phyloP scores from a whole-genome alignment of 768 basidiomycete genomes.

The Trametes elegans region DNA sequence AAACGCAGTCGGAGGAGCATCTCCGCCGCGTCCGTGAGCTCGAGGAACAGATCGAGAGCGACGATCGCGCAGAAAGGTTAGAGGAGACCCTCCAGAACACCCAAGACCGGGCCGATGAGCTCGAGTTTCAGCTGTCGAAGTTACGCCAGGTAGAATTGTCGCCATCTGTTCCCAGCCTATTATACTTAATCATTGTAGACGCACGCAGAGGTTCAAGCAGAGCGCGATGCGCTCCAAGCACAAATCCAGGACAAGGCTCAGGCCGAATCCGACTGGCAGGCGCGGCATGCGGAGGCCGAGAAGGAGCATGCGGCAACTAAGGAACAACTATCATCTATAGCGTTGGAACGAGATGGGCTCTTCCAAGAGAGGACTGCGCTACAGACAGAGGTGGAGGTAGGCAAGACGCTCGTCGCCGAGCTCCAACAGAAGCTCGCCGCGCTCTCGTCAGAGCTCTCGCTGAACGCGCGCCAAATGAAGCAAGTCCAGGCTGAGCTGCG shows the following conservation, averaged over 20 bases:
- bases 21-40: slow-evolving; percentile 65
- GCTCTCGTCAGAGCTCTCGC: slow-evolving; percentile 51
- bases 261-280: slow-evolving; percentile 46
- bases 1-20: slow-evolving; percentile 50
- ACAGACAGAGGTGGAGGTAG: slow-evolving; percentile 44
- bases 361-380: slow-evolving; percentile 49
- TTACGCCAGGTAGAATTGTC: slow-evolving; percentile 69
- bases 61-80: slow-evolving; percentile 75
- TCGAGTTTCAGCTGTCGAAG: slow-evolving; percentile 80
- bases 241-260: slow-evolving; percentile 42
- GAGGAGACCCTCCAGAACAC: slow-evolving; percentile 74
- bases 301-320: slow-evolving; percentile 39
- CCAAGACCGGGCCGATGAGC: slow-evolving; percentile 78
- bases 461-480: slow-evolving; percentile 55
- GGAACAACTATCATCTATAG: slow-evolving; percentile 42
- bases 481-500: slow-evolving; percentile 65
- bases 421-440: slow-evolving; percentile 60
- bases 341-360: slow-evolving; percentile 48
- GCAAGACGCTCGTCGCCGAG: slow-evolving; percentile 46
- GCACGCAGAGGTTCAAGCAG: slow-evolving; percentile 54
- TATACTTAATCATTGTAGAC: slow-evolving; percentile 38
- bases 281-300: slow-evolving; percentile 47
- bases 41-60: slow-evolving; percentile 79
- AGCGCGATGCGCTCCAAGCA: slow-evolving; percentile 55
- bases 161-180: no score